These are phyloP conservation scores for Fusarium sp. DNA, from an alignment of 2,329 filamentous ascomycete genomes.

Conservation along the genomic window DNA sequence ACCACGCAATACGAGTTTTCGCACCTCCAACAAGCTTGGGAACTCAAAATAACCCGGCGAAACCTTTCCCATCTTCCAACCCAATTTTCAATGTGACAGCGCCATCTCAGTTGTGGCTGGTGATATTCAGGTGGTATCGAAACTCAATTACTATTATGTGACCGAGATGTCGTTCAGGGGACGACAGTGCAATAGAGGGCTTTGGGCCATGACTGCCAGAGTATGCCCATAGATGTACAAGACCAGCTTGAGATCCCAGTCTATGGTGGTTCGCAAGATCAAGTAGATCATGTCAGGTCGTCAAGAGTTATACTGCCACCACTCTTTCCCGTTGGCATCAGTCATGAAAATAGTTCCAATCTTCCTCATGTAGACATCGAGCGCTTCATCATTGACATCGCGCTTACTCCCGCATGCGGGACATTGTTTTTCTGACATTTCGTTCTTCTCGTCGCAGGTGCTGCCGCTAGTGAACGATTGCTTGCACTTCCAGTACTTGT, in stretches of 20 bases:
- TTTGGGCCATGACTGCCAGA: not conserved
- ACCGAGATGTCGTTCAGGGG: not conserved
- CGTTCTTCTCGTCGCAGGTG: not conserved
- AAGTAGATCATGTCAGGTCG: not conserved
- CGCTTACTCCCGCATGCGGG: not conserved
- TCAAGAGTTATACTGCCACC: conserved; percentile 2
- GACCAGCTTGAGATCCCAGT: not conserved
- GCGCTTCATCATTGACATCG: not conserved
- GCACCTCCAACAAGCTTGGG: not conserved
- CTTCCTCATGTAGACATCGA: not conserved
- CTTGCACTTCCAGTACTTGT: conserved; percentile 5
- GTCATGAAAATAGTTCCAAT: not conserved
- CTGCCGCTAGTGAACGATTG: not conserved
- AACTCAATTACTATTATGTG: not conserved
- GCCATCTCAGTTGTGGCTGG: not conserved
- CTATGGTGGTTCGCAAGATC: not conserved
- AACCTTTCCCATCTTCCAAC: not conserved
- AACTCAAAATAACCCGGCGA: not conserved
- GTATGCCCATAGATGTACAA: not conserved
- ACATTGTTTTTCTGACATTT: not conserved
- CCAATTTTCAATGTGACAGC: not conserved
- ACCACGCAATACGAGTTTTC: not conserved
- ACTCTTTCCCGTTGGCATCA: not conserved
- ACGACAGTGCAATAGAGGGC: too few species aligned
- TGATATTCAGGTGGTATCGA: not conserved